These are phyloP conservation scores for Nidula niveotomentosa DNA, from an alignment of 1,284 basidiomycete genomes.

Conservation along the genomic window DNA sequence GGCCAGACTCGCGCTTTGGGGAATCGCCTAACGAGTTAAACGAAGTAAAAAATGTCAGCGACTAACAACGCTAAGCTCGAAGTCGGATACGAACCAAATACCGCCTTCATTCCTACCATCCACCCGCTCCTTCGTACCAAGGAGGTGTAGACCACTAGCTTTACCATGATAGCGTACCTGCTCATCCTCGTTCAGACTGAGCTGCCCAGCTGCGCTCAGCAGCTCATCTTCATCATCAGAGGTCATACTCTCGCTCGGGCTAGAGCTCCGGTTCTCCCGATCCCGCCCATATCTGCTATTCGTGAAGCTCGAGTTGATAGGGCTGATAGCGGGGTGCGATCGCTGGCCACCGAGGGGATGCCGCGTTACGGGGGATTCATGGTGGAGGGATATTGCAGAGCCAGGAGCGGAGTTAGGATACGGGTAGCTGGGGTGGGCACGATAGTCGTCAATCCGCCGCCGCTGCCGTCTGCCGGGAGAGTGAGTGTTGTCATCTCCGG, in stretches of 20 bases:
- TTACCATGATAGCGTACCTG: conserved; percentile 82
- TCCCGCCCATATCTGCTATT: conserved; percentile 7
- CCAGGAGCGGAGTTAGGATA: conserved; percentile 12
- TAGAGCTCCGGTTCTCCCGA: conserved; percentile 22
- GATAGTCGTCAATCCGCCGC: conserved; percentile 21
- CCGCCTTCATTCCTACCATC: conserved; percentile 75
- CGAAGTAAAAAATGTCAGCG: conserved; percentile 3
- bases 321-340: background rate
- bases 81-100: conserved; percentile 56
- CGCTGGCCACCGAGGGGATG: background rate
- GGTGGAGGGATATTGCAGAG: conserved; percentile 10
- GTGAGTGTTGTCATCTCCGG: conserved; percentile 17
- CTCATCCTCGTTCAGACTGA: conserved; percentile 82
- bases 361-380: conserved; percentile 1
- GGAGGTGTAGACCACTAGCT: conserved; percentile 76
- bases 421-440: conserved; percentile 7
- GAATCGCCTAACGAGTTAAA: conserved; percentile 58
- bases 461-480: conserved; percentile 23
- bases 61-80: conserved; percentile 4
- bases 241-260: conserved; percentile 25
- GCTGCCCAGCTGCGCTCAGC: conserved; percentile 75
- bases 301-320: background rate
- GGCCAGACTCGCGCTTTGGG: conserved; percentile 86
- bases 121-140: conserved; percentile 58
- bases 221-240: conserved; percentile 54